Evolutionary conservation across 148 eudicot species (phyloP).

Genomic region (Agrostemma githago): DNA sequence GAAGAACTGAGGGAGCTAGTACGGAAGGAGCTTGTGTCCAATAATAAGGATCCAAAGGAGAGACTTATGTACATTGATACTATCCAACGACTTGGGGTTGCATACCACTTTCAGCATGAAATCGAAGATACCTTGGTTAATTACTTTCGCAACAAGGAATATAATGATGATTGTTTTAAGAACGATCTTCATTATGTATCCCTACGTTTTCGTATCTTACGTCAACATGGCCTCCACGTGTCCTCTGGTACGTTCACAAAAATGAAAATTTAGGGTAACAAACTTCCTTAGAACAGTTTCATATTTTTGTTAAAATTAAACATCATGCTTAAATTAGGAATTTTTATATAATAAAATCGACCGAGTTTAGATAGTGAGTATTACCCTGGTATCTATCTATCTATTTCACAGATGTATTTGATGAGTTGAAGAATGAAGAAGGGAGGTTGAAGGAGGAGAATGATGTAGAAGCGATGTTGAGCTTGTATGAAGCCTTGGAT

Average conservation of each 20-base stretch:
- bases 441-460: slow-evolving; percentile 15
- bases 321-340: not conserved
- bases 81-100: slow-evolving; percentile 16
- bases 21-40: not conserved
- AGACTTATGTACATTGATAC: slow-evolving; percentile 7
- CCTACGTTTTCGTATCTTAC: slow-evolving; percentile 40
- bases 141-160: slow-evolving; percentile 11
- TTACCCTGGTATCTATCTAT: not conserved
- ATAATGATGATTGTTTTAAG: not conserved
- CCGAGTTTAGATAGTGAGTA: too few species aligned
- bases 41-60: slow-evolving; percentile 1
- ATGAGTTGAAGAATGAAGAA: slow-evolving; percentile 11
- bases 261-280: too few species aligned
- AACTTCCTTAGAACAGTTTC: too few species aligned
- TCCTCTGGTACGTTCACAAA: slow-evolving; percentile 16
- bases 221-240: slow-evolving; percentile 33
- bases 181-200: slow-evolving; percentile 32
- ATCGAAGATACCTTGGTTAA: slow-evolving; percentile 5
- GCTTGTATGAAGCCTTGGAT: slow-evolving; percentile 23
- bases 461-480: slow-evolving; percentile 21
- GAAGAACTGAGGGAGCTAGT: slow-evolving; percentile 7
- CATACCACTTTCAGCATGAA: slow-evolving; percentile 22
- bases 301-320: too few species aligned
- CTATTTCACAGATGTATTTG: slow-evolving; percentile 17
- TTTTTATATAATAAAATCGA: too few species aligned